Evolutionary conservation across 371 early-diverging fungal genomes (phyloP).

Genomic region (Syncephalis fuscata): DNA sequence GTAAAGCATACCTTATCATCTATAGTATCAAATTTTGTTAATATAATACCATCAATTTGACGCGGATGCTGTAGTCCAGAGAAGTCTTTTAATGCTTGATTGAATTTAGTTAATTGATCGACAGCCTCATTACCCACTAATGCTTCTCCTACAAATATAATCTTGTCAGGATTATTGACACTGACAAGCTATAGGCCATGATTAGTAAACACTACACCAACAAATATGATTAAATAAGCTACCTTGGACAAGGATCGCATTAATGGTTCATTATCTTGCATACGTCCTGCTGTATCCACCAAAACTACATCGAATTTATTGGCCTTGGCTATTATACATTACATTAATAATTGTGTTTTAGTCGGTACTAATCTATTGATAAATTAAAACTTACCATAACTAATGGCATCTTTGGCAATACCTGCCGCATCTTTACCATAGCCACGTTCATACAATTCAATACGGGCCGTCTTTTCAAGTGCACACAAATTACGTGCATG

Average conservation of each 20-base stretch:
- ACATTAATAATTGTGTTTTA: neutral
- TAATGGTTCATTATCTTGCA: conserved; percentile 97
- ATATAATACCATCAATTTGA: conserved; percentile 93
- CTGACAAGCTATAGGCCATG: conserved; percentile 47
- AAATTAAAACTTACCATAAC: conserved; percentile 34
- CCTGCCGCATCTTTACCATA: conserved; percentile 98
- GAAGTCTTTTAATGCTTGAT: conserved; percentile 85
- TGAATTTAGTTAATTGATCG: conserved; percentile 96
- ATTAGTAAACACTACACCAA: neutral
- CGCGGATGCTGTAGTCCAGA: conserved; percentile 59
- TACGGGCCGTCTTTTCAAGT: conserved; percentile 50
- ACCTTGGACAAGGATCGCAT: conserved; percentile 94
- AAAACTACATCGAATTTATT: conserved; percentile 92
- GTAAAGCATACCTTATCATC: conserved; percentile 96
- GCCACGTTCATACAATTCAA: conserved; percentile 95
- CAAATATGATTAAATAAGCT: neutral
- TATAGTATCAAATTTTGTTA: conserved; percentile 98
- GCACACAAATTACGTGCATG: conserved; percentile 82
- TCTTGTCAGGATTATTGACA: conserved; percentile 91
- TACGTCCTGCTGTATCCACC: conserved; percentile 99
- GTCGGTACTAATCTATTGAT: neutral
- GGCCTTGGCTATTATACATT: conserved; percentile 16
- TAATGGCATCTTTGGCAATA: conserved; percentile 96
- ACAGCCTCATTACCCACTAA: conserved; percentile 97
- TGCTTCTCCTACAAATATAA: conserved; percentile 99